Percentiles rank a stretch among this genome's conserved stretches.
These are phyloP conservation scores for Irineochytrium annulatum DNA, from an alignment of 192 early-diverging fungal species.

Conservation along the genomic window DNA sequence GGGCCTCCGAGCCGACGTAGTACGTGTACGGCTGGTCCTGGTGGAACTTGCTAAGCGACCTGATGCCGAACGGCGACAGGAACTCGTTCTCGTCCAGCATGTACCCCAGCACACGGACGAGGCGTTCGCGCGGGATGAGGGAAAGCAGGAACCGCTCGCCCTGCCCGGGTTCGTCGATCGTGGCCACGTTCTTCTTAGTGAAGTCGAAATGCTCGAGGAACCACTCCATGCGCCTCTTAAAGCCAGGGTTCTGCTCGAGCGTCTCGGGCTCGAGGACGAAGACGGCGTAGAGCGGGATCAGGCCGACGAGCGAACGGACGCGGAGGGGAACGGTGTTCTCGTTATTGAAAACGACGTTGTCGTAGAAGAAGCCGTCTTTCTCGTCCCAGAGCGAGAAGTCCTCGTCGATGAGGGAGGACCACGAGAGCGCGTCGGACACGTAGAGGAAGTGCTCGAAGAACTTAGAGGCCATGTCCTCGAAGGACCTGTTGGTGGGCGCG, in stretches of 20 bases:
- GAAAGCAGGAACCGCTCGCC: slow-evolving; percentile 32
- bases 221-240: slow-evolving; percentile 34
- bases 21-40: slow-evolving; percentile 38
- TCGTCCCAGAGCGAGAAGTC: slow-evolving; percentile 40
- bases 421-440: slow-evolving; percentile 54
- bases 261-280: slow-evolving; percentile 38
- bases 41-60: slow-evolving; percentile 46
- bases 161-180: slow-evolving; percentile 17
- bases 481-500: slow-evolving; percentile 20
- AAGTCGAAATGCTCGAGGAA: slow-evolving; percentile 34
- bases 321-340: slow-evolving; percentile 42
- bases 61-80: slow-evolving; percentile 43
- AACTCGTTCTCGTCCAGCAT: slow-evolving; percentile 53
- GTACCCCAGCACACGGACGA: slow-evolving; percentile 32
- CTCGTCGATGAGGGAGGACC: slow-evolving; percentile 24
- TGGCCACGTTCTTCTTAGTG: slow-evolving; percentile 24
- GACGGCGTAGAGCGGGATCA: slow-evolving; percentile 44
- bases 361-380: slow-evolving; percentile 51
- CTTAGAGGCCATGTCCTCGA: slow-evolving; percentile 49
- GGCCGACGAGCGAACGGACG: slow-evolving; percentile 48
- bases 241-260: slow-evolving; percentile 20
- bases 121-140: slow-evolving; percentile 37
- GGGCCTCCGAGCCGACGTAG: slow-evolving; percentile 38
- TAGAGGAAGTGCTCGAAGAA: slow-evolving; percentile 58
- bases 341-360: slow-evolving; percentile 43